Evolutionary conservation across 169 alveolate genomes (phyloP).

Genomic region (Eimeria acervulina): DNA sequence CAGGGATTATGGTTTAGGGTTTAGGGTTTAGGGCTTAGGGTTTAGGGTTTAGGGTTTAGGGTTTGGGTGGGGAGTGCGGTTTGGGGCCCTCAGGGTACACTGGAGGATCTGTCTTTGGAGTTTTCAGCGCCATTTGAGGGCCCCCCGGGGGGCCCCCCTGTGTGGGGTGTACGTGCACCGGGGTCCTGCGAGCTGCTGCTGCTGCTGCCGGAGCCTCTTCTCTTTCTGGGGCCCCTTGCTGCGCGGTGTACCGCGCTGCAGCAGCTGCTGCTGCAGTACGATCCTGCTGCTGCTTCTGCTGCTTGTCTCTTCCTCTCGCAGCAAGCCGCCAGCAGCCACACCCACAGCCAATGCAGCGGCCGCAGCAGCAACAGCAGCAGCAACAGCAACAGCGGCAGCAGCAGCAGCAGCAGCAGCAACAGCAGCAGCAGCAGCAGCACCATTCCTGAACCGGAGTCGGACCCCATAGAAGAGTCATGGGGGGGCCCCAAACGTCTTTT

Average conservation of each 20-base stretch:
- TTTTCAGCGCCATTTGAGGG: background rate
- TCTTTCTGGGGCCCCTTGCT: background rate
- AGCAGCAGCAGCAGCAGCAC: no score
- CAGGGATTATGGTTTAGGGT: no score
- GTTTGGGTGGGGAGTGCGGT: no score
- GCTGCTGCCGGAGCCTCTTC: background rate
- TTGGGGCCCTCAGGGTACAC: background rate
- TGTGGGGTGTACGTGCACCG: no score
- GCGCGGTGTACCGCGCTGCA: background rate
- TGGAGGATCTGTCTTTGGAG: background rate
- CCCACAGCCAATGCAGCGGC: background rate
- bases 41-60: no score
- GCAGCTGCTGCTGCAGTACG: constrained; percentile 12
- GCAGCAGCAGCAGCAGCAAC: background rate
- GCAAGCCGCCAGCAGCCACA: no score
- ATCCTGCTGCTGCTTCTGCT: background rate
- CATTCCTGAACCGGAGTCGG: no score
- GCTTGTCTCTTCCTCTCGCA: background rate
- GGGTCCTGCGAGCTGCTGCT: background rate
- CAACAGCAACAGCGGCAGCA: no score
- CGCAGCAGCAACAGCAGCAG: background rate
- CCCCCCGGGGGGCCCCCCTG: background rate
- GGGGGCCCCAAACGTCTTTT: no score
- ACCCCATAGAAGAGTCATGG: no score
- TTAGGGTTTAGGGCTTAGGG: no score